Evolutionary conservation across 176 grass and related monocot species (phyloP).

Genomic region (Olyra latifolia): DNA sequence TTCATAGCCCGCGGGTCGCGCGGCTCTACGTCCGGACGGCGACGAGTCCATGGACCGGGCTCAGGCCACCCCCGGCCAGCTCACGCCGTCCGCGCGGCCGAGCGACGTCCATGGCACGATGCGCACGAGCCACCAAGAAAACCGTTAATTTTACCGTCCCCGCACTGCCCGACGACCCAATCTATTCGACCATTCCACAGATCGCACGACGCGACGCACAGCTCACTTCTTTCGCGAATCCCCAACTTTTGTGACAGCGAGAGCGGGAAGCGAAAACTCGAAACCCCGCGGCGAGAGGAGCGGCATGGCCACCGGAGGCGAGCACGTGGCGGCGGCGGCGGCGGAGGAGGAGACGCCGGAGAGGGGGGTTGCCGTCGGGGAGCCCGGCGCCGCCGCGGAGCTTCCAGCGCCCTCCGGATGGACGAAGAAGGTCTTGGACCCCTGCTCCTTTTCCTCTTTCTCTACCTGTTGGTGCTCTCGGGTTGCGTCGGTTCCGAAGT

Average conservation of each 20-base stretch:
- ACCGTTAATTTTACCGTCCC: constrained; percentile 44
- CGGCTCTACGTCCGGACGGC: rapidly evolving
- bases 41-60: neutral
- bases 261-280: constrained; percentile 64
- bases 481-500: neutral
- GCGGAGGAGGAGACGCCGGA: constrained; percentile 33
- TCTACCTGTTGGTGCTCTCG: neutral
- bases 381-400: constrained; percentile 13
- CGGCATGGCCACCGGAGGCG: constrained; percentile 37
- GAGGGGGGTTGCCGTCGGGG: neutral
- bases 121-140: neutral
- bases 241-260: constrained; percentile 9
- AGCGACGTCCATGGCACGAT: neutral
- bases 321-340: constrained; percentile 24
- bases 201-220: neutral
- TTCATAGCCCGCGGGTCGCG: neutral
- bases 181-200: constrained; percentile 30
- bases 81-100: constrained; percentile 39
- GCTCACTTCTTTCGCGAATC: neutral
- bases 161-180: neutral
- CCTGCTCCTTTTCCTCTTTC: neutral
- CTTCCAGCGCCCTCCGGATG: constrained; percentile 53
- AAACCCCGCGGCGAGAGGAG: constrained; percentile 15
- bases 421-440: constrained; percentile 58
- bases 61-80: neutral